Base-by-base conservation (phyloP, 352 stramenopile species). In the Globisporangium solare region DNA sequence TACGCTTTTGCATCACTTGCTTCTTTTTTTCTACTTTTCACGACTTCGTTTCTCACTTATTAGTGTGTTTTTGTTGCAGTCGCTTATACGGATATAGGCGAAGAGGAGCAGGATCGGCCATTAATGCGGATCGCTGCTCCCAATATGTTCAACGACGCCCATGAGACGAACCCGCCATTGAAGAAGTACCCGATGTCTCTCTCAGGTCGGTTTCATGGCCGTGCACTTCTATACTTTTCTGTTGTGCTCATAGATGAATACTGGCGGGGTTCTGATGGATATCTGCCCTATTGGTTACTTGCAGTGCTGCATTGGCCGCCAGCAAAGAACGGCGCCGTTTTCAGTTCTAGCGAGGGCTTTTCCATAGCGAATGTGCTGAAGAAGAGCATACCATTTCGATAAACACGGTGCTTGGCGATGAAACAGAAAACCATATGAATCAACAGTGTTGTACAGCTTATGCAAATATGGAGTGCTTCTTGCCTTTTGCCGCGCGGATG, bases 331-430 rank as follows among this genome's bases (percentile, higher is more conserved):
- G 35, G 17, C 5, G n/a, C 35, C 1, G 56, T 63, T 32, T 63
- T 63, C 49, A 63, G 27, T 35, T 63, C 56, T 20, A 63, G 56
- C 43, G 40, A 56, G 15, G 56, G 56, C 5, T 63, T 63, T n/a
- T 57, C 56, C 6, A 63, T 51, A 1, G 35, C 31, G 18, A 52
- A 51, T 50, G 56, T 50, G 56, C 40, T 63, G 20, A 53, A 63
- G 41, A 52, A 20, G 11, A 51, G 7, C 8, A 7, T 62, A 6
- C 39, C 12, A 1, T 40, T n/a, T 7, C 49, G 39, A 43, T 43
- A 43, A 10, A 43, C 17, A 7, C 39, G 39, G 17, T 15, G 7
- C 4, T n/a, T 43, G 39, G 39, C 7, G 39, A 43, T 15, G 18
- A n/a, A 43, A 13, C 12, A 43, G 5, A 10, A 43, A 43, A 6